Conservation (phyloP, 345 rosid genomes). For the Pelargonium nanum region DNA sequence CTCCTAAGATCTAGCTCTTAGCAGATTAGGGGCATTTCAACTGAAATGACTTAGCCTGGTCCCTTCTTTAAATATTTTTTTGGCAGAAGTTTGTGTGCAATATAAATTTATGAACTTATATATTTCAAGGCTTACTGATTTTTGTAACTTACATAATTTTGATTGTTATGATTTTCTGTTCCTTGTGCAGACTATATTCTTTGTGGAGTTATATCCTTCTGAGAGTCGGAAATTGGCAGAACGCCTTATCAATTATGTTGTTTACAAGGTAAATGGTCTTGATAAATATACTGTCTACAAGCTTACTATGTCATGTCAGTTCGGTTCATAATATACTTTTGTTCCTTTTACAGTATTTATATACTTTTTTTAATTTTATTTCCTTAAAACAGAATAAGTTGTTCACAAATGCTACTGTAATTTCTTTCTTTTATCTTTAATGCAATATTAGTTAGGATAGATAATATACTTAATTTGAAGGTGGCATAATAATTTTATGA, state of each 20-base stretch:
- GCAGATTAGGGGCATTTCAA: no score
- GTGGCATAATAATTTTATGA: background rate
- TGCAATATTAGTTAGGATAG: background rate
- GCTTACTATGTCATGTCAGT: background rate
- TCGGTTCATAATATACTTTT: background rate
- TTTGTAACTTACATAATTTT: background rate
- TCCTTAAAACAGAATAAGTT: background rate
- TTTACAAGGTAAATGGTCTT: constrained; percentile 67
- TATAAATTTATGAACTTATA: no score
- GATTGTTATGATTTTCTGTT: constrained; percentile 10
- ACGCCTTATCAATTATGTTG: constrained; percentile 85
- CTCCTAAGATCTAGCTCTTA: no score
- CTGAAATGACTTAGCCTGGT: no score
- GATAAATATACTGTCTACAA: background rate
- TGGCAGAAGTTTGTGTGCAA: background rate
- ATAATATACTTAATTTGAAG: background rate
- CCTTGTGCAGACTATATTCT: constrained; percentile 72
- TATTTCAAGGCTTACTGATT: background rate
- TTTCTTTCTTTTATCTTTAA: background rate
- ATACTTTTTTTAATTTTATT: background rate
- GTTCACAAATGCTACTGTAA: background rate
- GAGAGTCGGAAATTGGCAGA: constrained; percentile 78
- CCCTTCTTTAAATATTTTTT: no score
- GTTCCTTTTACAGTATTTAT: no score
- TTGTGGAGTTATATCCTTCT: constrained; percentile 61